These are phyloP conservation scores for Perkinsus chesapeaki DNA, from an alignment of 169 alveolate species.

Conservation along the genomic window DNA sequence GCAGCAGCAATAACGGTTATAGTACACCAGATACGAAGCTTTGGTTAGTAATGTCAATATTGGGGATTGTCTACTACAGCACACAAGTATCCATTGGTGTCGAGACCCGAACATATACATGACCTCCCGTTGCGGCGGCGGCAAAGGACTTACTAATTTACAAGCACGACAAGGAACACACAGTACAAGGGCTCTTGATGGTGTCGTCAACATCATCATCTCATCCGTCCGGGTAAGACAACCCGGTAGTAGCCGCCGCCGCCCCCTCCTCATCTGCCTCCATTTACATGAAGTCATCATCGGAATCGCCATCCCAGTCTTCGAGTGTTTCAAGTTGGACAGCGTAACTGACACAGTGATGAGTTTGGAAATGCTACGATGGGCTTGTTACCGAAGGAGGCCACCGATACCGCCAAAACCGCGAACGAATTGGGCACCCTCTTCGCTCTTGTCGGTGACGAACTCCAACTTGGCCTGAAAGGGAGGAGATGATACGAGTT, in stretches of 20 bases:
- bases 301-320: background rate
- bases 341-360: background rate
- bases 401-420: conserved; percentile 99
- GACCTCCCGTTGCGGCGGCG: background rate
- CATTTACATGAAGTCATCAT: background rate
- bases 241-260: too few relatives aligned
- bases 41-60: too few relatives aligned
- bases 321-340: background rate
- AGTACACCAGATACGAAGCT: too few relatives aligned
- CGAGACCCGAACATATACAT: background rate
- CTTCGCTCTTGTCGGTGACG: conserved; percentile 92
- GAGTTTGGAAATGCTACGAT: conserved; percentile 59
- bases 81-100: too few relatives aligned
- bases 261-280: too few relatives aligned
- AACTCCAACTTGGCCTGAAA: conserved; percentile 75
- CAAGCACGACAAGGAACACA: background rate
- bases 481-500: too few relatives aligned
- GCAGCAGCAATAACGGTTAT: too few relatives aligned
- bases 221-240: too few relatives aligned
- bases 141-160: background rate
- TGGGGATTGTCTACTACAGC: too few relatives aligned
- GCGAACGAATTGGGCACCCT: conserved; percentile 94
- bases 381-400: conserved; percentile 88
- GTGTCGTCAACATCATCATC: background rate
- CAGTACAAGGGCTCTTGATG: background rate